These are phyloP conservation scores for Coemansia erecta DNA, from an alignment of 192 early-diverging fungal species.

Conservation along the genomic window DNA sequence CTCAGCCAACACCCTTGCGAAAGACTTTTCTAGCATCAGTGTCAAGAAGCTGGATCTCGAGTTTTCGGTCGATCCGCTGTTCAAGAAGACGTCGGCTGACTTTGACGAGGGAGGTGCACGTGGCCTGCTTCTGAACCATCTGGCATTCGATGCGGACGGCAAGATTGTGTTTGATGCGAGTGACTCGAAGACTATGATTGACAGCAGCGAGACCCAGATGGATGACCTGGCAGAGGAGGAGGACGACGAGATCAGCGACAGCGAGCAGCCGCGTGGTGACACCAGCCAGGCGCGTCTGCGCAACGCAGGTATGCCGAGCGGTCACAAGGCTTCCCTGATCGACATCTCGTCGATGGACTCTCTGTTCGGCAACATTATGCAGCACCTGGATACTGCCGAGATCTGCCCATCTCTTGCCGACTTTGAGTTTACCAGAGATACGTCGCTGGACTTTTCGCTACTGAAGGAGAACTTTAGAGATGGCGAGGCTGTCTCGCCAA, in stretches of 20 bases:
- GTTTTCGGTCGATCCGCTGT: conserved; percentile 90
- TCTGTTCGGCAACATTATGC: conserved; percentile 31
- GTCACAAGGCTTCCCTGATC: conserved; percentile 26
- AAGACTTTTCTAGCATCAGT: conserved; percentile 74
- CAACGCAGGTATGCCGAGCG: neutral
- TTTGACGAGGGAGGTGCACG: conserved; percentile 97
- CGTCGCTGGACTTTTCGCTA: conserved; percentile 60
- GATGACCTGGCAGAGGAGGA: conserved; percentile 9
- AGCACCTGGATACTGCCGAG: conserved; percentile 45
- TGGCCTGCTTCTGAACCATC: conserved; percentile 85
- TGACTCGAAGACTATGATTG: conserved; percentile 64
- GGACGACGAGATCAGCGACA: conserved; percentile 3
- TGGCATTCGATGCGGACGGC: conserved; percentile 75
- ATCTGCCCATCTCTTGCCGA: conserved; percentile 69
- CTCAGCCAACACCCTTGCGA: conserved; percentile 73
- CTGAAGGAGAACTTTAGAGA: conserved; percentile 56
- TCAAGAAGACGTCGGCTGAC: conserved; percentile 97
- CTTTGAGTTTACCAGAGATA: conserved; percentile 67
- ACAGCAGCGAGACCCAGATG: conserved; percentile 42
- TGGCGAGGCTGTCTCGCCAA: conserved; percentile 23
- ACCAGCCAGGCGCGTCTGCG: neutral
- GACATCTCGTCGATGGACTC: conserved; percentile 37
- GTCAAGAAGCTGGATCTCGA: conserved; percentile 89
- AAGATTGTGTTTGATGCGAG: conserved; percentile 94
- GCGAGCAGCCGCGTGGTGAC: neutral